A percentile compares a stretch with the other conserved stretches of the same genome.
Conservation (phyloP, 2,329 filamentous ascomycete genomes). For the Arthrobotrys entomopaga region DNA sequence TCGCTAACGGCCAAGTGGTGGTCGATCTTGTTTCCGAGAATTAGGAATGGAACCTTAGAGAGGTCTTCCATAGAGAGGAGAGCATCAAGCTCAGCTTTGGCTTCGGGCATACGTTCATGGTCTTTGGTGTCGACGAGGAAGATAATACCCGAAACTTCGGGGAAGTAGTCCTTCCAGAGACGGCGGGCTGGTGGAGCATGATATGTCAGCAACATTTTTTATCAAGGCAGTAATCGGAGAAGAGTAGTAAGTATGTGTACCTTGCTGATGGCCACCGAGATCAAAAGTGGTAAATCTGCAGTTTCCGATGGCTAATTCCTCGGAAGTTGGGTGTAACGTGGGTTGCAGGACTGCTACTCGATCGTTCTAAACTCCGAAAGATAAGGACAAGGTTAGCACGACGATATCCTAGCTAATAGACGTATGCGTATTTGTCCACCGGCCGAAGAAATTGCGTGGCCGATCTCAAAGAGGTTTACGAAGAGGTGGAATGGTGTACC, state of each 20-base stretch:
- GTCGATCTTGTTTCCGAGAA: slow-evolving; percentile 99
- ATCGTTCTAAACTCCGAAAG: slow-evolving; percentile 74
- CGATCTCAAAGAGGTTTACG: slow-evolving; percentile 6
- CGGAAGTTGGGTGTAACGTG: slow-evolving; percentile 89
- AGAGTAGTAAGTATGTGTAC: slow-evolving; percentile 64
- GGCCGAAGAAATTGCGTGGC: no score
- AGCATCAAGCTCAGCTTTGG: slow-evolving; percentile 95
- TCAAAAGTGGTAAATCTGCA: slow-evolving; percentile 96
- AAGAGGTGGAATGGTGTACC: slow-evolving; percentile 67
- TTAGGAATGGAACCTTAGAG: slow-evolving; percentile 91
- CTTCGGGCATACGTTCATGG: slow-evolving; percentile 90
- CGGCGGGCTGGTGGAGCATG: slow-evolving; percentile 73
- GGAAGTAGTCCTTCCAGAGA: slow-evolving; percentile 97
- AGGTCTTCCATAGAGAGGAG: slow-evolving; percentile 97
- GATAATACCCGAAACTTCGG: slow-evolving; percentile 93
- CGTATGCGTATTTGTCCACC: no score
- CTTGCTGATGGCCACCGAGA: slow-evolving; percentile 91
- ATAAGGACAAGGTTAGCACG: slow-evolving; percentile 38
- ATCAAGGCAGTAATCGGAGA: slow-evolving; percentile 12
- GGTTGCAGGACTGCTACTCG: slow-evolving; percentile 90
- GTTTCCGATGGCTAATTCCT: slow-evolving; percentile 91
- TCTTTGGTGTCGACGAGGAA: slow-evolving; percentile 99
- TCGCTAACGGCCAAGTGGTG: slow-evolving; percentile 95
- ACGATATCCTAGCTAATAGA: slow-evolving; percentile 31
- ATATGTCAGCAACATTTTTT: slow-evolving; percentile 36